These are phyloP conservation scores for Coemansia sp. DNA, from an alignment of 192 early-diverging fungal species.

Conservation along the genomic window DNA sequence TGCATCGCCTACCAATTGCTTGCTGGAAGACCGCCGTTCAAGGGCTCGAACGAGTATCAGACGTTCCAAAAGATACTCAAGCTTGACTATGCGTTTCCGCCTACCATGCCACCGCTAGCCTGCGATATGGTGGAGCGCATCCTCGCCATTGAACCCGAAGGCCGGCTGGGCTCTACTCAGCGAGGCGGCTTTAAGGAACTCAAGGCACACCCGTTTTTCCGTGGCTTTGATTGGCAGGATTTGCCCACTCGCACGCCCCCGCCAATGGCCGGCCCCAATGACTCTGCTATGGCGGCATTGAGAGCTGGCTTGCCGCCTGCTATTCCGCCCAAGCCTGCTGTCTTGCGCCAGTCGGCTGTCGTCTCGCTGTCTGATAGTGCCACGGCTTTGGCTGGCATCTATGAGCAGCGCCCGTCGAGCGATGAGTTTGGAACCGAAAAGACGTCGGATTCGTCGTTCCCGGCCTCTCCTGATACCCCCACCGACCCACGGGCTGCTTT, in stretches of 20 bases:
- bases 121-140: constrained; percentile 76
- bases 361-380: neutral
- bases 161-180: constrained; percentile 61
- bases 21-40: constrained; percentile 88
- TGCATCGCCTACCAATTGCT: constrained; percentile 94
- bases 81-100: constrained; percentile 83
- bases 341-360: constrained; percentile 29
- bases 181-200: constrained; percentile 59
- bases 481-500: constrained; percentile 32
- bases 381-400: neutral
- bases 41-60: constrained; percentile 91
- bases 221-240: constrained; percentile 70
- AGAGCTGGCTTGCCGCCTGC: constrained; percentile 19
- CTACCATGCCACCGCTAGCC: constrained; percentile 64
- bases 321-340: constrained; percentile 43
- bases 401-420: constrained; percentile 26
- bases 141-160: constrained; percentile 63
- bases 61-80: constrained; percentile 95
- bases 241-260: constrained; percentile 44
- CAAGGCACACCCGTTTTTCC: constrained; percentile 79
- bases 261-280: constrained; percentile 24
- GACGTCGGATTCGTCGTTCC: constrained; percentile 42
- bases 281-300: neutral
- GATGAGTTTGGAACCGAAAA: constrained; percentile 44
- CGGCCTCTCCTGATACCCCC: constrained; percentile 26